A percentile compares a stretch with the other conserved stretches of the same genome.
phyloP scores from a whole-genome alignment of 2,329 filamentous ascomycete genomes.

The Ceratocystis papillata region DNA sequence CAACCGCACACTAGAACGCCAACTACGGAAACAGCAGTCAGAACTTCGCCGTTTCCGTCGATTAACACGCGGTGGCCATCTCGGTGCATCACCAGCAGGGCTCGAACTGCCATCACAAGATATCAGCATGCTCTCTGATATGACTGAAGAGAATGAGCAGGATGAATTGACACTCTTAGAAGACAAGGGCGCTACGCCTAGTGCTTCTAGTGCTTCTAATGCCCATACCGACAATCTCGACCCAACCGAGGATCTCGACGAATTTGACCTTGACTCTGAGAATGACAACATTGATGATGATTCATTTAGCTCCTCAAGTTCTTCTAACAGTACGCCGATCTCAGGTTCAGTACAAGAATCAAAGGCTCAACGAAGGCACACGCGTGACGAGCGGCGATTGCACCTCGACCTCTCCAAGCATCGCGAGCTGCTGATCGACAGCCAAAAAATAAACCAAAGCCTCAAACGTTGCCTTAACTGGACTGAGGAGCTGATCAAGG shows the following conservation, averaged over 20 bases:
- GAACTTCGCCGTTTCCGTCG: constrained; percentile 78
- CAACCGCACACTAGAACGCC: constrained; percentile 81
- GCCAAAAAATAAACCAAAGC: constrained; percentile 90
- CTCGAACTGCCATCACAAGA: constrained; percentile 36
- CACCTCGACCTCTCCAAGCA: constrained; percentile 78
- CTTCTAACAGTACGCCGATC: constrained; percentile 35
- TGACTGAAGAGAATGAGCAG: constrained; percentile 37
- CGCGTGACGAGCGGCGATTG: constrained; percentile 71
- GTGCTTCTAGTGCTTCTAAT: not conserved
- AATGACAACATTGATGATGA: constrained; percentile 37
- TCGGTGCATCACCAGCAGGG: constrained; percentile 46
- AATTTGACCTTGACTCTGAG: constrained; percentile 36
- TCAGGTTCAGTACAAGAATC: constrained; percentile 35
- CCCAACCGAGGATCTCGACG: constrained; percentile 35
- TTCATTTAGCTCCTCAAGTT: constrained; percentile 45
- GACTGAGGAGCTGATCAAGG: constrained; percentile 82
- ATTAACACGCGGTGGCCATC: constrained; percentile 67
- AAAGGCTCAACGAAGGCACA: constrained; percentile 45
- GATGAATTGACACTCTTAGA: constrained; percentile 15
- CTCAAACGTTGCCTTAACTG: constrained; percentile 79
- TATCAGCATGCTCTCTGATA: constrained; percentile 38
- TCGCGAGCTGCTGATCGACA: constrained; percentile 76
- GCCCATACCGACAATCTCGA: constrained; percentile 19
- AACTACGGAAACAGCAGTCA: constrained; percentile 80
- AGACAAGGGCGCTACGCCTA: not conserved